Conservation (phyloP, 2,329 filamentous ascomycete species). For the Rhinocladiella similis region DNA sequence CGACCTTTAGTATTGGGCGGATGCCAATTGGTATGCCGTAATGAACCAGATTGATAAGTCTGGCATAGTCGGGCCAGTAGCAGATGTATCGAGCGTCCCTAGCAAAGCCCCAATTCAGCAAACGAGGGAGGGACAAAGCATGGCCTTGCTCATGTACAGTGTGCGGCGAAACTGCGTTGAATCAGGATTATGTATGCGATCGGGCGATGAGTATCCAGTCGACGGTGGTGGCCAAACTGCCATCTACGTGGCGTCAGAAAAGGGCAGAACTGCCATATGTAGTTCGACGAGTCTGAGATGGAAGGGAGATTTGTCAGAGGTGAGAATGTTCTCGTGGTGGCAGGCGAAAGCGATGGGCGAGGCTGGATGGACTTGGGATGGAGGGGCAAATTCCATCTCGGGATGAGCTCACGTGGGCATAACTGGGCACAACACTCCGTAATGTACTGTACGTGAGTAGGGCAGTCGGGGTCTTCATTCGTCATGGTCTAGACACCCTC, state of each 20-base stretch:
- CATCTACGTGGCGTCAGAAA: not conserved
- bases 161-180: constrained; percentile 17
- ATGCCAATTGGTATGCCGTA: constrained; percentile 41
- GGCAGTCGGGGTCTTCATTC: not conserved
- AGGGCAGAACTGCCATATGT: not conserved
- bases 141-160: constrained; percentile 23
- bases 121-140: constrained; percentile 26
- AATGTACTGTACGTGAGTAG: too few species aligned
- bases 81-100: constrained; percentile 19
- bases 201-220: not conserved
- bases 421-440: not conserved
- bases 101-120: constrained; percentile 3
- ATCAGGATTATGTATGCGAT: constrained; percentile 8
- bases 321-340: not conserved
- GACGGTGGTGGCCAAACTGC: constrained; percentile 1
- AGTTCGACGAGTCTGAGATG: not conserved
- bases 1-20: constrained; percentile 45
- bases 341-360: not conserved
- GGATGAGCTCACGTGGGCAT: not conserved
- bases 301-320: not conserved
- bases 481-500: not conserved
- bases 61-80: constrained; percentile 16
- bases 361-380: not conserved
- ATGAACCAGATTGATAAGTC: constrained; percentile 34
- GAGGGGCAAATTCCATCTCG: not conserved